Conservation (phyloP, 2,329 filamentous ascomycete genomes). For the Moelleriella libera region DNA sequence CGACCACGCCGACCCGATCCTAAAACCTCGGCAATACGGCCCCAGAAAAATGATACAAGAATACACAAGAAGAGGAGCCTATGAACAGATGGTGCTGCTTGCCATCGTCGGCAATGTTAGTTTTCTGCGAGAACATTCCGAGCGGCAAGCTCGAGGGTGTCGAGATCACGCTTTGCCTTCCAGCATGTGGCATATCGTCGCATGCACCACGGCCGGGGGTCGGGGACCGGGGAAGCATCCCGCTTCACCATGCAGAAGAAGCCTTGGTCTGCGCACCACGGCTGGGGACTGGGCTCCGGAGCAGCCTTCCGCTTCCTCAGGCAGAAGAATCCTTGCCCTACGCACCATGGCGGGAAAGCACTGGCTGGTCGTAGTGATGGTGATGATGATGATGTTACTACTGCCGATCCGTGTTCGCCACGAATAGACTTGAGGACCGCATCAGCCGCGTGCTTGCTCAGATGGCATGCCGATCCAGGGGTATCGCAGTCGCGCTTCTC, state of each 20-base stretch:
- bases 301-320: slow-evolving; percentile 25
- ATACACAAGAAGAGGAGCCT: too few relatives aligned
- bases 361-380: too few relatives aligned
- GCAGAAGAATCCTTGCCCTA: slow-evolving; percentile 24
- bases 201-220: slow-evolving; percentile 11
- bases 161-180: slow-evolving; percentile 21
- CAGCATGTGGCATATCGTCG: slow-evolving; percentile 19
- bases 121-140: slow-evolving; percentile 10
- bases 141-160: slow-evolving; percentile 13
- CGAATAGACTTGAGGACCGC: neutral
- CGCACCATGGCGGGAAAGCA: slow-evolving; percentile 10
- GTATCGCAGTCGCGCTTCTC: slow-evolving; percentile 3
- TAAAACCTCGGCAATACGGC: too few relatives aligned
- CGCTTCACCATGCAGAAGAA: slow-evolving; percentile 9
- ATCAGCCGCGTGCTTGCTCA: neutral
- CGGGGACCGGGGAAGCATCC: slow-evolving; percentile 1
- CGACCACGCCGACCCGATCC: too few relatives aligned
- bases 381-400: neutral
- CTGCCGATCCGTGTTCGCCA: neutral
- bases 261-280: slow-evolving; percentile 17
- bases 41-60: neutral
- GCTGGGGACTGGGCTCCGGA: slow-evolving; percentile 16
- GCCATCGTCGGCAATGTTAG: neutral
- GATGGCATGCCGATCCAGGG: slow-evolving; percentile 6
- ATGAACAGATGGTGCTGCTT: too few relatives aligned